Base-by-base conservation (phyloP, 306 rosid genomes). In the Glycine soja region DNA sequence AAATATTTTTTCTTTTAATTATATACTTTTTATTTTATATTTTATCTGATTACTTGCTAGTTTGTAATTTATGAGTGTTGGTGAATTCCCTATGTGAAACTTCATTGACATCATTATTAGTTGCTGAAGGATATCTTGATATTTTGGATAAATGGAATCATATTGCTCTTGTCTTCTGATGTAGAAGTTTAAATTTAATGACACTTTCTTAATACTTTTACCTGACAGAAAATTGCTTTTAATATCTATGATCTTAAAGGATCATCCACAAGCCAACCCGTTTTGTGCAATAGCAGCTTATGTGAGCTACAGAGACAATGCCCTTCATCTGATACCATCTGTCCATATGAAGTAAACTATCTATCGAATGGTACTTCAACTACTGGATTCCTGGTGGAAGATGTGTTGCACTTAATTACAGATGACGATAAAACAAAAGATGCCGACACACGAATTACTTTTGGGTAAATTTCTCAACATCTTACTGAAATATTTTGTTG, bases 381-480 rank as follows among this genome's bases (percentile, higher is more conserved):
- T 50, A 14, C 89, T 57, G 98, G 99, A 15, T 19, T 85, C 81
- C 76, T 93, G 82, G 97, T 96, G 24, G 91, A 96, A 77, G 99
- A 96, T 82, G 90, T 93, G 19, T 74, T 96, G 86, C 97, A 90
- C 85, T 83, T 96, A 34, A 82, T 73, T 52, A 81, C 97, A 18
- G 92, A 93, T 62, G 94, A 88, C 79, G 61, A 64, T 63, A 75
- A 71, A 68, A 51, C 36, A 56, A 70, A 88, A 56, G 71, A 54
- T 36, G 74, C 77, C 46, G 82, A 88, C 8, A 82, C 97, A 0
- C 85, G 3, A 3, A 73, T 96, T 79, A 86, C 95, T 75, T 88
- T 96, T 11, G 99, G 99, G 99, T 92, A 67, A 84, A 87, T 38
- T 81, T 50, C 65, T 50, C 19, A 72, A 45, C 46, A 11, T 50